Conservation (phyloP, 106 monocot genomes). For the Allium sativum region DNA sequence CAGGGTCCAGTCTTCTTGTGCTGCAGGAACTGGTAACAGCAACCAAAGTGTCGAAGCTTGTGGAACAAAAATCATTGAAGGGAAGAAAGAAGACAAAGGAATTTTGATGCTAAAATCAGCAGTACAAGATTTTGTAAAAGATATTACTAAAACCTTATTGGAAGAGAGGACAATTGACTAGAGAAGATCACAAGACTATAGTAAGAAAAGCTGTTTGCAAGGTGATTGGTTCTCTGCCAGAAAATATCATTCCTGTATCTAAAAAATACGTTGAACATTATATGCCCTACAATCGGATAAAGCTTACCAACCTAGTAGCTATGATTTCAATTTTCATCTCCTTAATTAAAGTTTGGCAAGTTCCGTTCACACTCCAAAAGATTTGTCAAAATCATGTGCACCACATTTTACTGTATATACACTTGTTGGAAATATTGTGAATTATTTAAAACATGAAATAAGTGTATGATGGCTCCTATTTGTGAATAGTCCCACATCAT, state of each 20-base stretch:
- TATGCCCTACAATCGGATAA: constrained; percentile 19
- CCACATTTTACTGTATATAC: too few relatives aligned
- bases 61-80: neutral
- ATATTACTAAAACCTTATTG: constrained; percentile 35
- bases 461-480: too few relatives aligned
- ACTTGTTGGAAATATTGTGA: too few relatives aligned
- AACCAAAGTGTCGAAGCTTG: too few relatives aligned
- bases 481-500: too few relatives aligned
- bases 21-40: too few relatives aligned
- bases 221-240: constrained; percentile 23
- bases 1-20: too few relatives aligned
- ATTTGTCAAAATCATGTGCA: too few relatives aligned
- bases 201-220: constrained; percentile 60
- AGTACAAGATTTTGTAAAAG: constrained; percentile 46
- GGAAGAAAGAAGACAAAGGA: constrained; percentile 19
- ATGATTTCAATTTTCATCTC: too few relatives aligned
- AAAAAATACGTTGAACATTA: constrained; percentile 35
- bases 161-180: constrained; percentile 50
- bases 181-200: constrained; percentile 45
- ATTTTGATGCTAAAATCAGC: constrained; percentile 36
- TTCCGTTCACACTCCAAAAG: too few relatives aligned
- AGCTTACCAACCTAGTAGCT: constrained; percentile 42
- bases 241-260: constrained; percentile 28
- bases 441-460: too few relatives aligned
- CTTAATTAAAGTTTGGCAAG: too few relatives aligned